Conservation (phyloP, 1,284 basidiomycete species). For the Singerocomus rubriflavus region DNA sequence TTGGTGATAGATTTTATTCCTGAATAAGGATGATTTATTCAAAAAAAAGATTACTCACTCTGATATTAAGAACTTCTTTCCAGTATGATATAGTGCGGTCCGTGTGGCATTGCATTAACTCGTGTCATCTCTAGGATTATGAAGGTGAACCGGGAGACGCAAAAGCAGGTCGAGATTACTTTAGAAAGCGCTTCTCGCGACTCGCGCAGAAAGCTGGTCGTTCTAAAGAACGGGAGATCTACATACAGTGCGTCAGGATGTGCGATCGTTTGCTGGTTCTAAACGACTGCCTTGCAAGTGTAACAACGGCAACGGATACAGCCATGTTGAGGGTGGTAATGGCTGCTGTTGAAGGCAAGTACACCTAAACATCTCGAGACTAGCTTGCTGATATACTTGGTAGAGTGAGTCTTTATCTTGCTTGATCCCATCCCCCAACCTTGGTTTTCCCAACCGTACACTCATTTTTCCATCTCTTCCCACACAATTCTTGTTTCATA, state of each 20-base stretch:
- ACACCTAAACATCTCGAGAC: conserved; percentile 7
- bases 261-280: not conserved
- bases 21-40: conserved; percentile 91
- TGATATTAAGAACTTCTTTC: conserved; percentile 83
- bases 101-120: not conserved
- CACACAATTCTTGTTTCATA: conserved; percentile 30
- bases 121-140: conserved; percentile 53
- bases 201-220: conserved; percentile 80
- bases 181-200: conserved; percentile 81
- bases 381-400: conserved; percentile 18
- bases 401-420: conserved; percentile 67
- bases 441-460: conserved; percentile 31
- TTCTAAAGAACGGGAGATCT: conserved; percentile 86
- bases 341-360: conserved; percentile 87
- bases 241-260: conserved; percentile 70
- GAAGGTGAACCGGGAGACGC: conserved; percentile 71
- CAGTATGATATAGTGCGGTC: conserved; percentile 45
- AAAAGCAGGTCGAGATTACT: conserved; percentile 81
- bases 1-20: conserved; percentile 74
- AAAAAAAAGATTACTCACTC: conserved; percentile 78
- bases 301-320: conserved; percentile 93
- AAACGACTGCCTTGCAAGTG: conserved; percentile 42
- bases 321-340: conserved; percentile 90
- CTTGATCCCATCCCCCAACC: conserved; percentile 19
- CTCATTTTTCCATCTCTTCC: conserved; percentile 32